A percentile compares a stretch with the other conserved stretches of the same genome.
These are phyloP conservation scores for Gyrodon lividus DNA, from an alignment of 768 basidiomycete genomes.

Conservation along the genomic window DNA sequence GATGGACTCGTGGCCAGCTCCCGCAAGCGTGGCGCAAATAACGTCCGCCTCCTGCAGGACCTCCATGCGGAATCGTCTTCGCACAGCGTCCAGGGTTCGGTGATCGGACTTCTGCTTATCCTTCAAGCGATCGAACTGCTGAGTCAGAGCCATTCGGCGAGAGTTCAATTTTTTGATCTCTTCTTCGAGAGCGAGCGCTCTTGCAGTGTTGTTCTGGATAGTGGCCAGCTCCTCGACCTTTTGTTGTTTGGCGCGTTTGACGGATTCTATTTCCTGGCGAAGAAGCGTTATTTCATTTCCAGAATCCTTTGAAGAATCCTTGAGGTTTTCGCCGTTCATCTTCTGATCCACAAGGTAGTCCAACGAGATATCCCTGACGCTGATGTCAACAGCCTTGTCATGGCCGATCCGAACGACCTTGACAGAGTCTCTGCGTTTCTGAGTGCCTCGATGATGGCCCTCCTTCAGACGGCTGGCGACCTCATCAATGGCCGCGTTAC, in stretches of 20 bases:
- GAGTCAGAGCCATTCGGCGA: slow-evolving; percentile 61
- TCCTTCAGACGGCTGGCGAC: slow-evolving; percentile 85
- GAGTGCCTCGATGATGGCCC: slow-evolving; percentile 60
- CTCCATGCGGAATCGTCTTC: slow-evolving; percentile 69
- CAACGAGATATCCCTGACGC: slow-evolving; percentile 82
- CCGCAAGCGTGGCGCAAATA: slow-evolving; percentile 91
- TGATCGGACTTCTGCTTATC: slow-evolving; percentile 81
- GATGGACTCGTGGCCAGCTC: slow-evolving; percentile 86
- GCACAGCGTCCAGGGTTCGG: slow-evolving; percentile 78
- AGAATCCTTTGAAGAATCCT: slow-evolving; percentile 46
- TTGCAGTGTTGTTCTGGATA: slow-evolving; percentile 56
- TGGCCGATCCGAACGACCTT: slow-evolving; percentile 92
- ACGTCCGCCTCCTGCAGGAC: slow-evolving; percentile 90
- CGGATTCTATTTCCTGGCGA: slow-evolving; percentile 64
- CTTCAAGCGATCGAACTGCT: slow-evolving; percentile 71
- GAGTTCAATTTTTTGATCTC: slow-evolving; percentile 68
- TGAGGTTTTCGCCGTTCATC: slow-evolving; percentile 44
- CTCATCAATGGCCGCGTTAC: slow-evolving; percentile 98
- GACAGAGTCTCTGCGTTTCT: slow-evolving; percentile 52
- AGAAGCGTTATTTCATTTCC: slow-evolving; percentile 57
- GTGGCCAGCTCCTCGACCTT: slow-evolving; percentile 61
- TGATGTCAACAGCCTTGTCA: slow-evolving; percentile 68
- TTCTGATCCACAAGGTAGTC: slow-evolving; percentile 84
- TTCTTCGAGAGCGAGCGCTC: slow-evolving; percentile 56
- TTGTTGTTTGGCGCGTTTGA: slow-evolving; percentile 56